Conservation (phyloP, 2,329 filamentous ascomycete species). For the Neonectria magnoliae region DNA sequence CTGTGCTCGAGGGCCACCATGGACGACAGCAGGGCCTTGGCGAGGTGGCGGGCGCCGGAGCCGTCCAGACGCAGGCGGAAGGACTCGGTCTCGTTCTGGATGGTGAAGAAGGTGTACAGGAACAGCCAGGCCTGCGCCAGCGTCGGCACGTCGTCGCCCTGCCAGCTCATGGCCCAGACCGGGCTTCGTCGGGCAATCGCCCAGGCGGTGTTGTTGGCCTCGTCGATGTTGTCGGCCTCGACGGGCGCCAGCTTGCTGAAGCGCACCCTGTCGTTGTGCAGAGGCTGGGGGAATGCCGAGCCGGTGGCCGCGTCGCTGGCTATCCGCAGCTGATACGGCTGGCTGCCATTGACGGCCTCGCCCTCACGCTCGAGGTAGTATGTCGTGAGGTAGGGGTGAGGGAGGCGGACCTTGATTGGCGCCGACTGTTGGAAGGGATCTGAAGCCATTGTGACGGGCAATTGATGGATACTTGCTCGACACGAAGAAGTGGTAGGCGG, state of each 20-base stretch:
- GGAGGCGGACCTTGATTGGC: constrained; percentile 56
- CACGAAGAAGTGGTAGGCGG: not conserved
- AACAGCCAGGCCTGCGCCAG: constrained; percentile 61
- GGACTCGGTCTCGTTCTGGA: constrained; percentile 35
- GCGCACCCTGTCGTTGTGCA: constrained; percentile 34
- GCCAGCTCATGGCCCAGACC: constrained; percentile 55
- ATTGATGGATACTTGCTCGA: not conserved
- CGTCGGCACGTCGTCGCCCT: constrained; percentile 49
- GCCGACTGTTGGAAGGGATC: constrained; percentile 34
- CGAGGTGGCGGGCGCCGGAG: constrained; percentile 26
- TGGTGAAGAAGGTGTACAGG: constrained; percentile 57
- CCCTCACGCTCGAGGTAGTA: constrained; percentile 36
- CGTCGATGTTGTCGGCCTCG: constrained; percentile 38
- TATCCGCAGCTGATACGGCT: constrained; percentile 35
- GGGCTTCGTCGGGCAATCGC: constrained; percentile 60
- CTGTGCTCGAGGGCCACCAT: constrained; percentile 56
- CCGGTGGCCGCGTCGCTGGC: constrained; percentile 30
- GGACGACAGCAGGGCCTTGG: constrained; percentile 50
- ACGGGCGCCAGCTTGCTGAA: constrained; percentile 31
- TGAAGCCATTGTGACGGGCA: constrained; percentile 30
- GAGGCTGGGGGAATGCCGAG: constrained; percentile 31
- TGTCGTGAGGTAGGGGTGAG: constrained; percentile 37
- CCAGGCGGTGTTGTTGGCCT: constrained; percentile 55
- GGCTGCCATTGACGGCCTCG: constrained; percentile 24
- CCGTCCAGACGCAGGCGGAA: constrained; percentile 38